These are phyloP conservation scores for Conringia planisiliqua DNA, from an alignment of 345 rosid species.

Conservation along the genomic window DNA sequence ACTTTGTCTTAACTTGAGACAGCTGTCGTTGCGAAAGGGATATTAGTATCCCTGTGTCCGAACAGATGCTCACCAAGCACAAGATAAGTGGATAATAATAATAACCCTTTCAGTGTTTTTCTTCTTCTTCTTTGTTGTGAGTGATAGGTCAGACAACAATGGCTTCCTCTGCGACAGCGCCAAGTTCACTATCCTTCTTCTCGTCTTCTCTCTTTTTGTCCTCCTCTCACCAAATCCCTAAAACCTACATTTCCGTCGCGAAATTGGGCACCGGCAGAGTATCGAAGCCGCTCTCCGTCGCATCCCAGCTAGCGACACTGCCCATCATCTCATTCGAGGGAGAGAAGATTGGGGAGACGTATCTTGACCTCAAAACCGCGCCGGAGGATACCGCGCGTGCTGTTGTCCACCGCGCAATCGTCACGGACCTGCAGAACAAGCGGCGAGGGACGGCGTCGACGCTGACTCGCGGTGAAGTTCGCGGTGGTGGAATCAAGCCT, in stretches of 20 bases:
- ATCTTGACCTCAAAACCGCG: constrained; percentile 73
- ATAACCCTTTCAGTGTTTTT: constrained; percentile 27
- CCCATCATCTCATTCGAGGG: constrained; percentile 79
- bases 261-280: constrained; percentile 23
- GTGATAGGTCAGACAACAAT: constrained; percentile 27
- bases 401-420: constrained; percentile 78
- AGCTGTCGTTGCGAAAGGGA: constrained; percentile 9
- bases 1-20: neutral
- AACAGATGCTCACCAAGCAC: constrained; percentile 3
- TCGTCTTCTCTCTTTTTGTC: constrained; percentile 45
- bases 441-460: constrained; percentile 96
- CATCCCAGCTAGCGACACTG: constrained; percentile 56
- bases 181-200: constrained; percentile 56
- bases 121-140: constrained; percentile 7
- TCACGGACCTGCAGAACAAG: constrained; percentile 79
- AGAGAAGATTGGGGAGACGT: constrained; percentile 77
- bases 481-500: constrained; percentile 92
- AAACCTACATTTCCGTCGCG: constrained; percentile 18
- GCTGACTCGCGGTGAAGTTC: constrained; percentile 77
- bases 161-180: constrained; percentile 41
- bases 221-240: constrained; percentile 34
- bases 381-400: constrained; percentile 82
- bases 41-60: constrained; percentile 9
- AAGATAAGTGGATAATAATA: constrained; percentile 9
- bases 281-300: constrained; percentile 41